Percentiles rank a stretch among this genome's conserved stretches.
These are phyloP conservation scores for Williopsis jadinii DNA, from an alignment of 1,139 yeast genomes.

Conservation along the genomic window DNA sequence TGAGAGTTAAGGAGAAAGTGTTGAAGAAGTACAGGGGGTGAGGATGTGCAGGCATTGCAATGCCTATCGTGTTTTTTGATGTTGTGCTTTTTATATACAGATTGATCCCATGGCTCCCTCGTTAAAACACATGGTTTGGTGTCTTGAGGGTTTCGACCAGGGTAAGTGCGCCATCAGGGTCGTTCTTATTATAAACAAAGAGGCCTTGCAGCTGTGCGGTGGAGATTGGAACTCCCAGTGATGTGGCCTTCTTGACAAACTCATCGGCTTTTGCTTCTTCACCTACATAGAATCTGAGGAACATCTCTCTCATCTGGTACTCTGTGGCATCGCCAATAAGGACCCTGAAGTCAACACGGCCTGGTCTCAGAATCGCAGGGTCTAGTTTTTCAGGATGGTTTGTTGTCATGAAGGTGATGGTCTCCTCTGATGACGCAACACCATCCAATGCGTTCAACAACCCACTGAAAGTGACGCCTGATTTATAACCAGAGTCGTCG, in stretches of 20 bases:
- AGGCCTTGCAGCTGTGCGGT: constrained; percentile 96
- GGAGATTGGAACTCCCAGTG: constrained; percentile 56
- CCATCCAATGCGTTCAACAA: constrained; percentile 92
- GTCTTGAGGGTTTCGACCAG: constrained; percentile 44
- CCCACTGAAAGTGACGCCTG: constrained; percentile 95
- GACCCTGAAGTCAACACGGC: constrained; percentile 83
- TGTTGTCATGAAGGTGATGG: constrained; percentile 95
- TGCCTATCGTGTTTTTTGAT: no score
- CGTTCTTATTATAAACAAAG: constrained; percentile 85
- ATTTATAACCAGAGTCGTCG: constrained; percentile 63
- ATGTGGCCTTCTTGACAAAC: constrained; percentile 49
- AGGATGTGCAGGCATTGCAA: not conserved
- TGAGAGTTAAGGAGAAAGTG: constrained; percentile 22
- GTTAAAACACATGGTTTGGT: constrained; percentile 29
- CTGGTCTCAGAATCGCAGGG: constrained; percentile 81
- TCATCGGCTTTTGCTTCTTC: constrained; percentile 51
- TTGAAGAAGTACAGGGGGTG: constrained; percentile 19
- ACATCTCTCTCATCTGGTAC: constrained; percentile 77
- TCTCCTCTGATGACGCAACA: constrained; percentile 97
- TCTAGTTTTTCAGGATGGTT: constrained; percentile 93
- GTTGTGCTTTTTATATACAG: not conserved
- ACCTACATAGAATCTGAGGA: constrained; percentile 75
- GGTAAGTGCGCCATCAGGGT: constrained; percentile 67
- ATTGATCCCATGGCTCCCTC: not conserved
- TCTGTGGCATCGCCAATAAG: constrained; percentile 80